phyloP scores from a whole-genome alignment of 2,329 filamentous ascomycete species.

The Gaeumannomyces sp. region DNA sequence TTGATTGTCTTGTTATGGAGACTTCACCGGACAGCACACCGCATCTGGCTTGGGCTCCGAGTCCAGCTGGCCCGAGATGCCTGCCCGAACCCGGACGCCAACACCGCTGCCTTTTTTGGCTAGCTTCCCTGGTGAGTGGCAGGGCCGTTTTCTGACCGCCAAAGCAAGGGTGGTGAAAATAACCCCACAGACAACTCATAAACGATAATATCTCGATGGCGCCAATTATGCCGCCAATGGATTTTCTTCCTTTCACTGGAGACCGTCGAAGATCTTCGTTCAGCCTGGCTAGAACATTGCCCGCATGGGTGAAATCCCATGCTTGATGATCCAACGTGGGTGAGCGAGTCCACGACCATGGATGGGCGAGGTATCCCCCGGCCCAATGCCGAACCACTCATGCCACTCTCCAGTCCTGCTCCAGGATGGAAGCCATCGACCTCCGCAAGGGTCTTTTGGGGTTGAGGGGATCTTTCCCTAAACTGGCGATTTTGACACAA shows the following conservation, averaged over 20 bases:
- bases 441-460: neutral
- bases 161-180: no score
- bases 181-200: neutral
- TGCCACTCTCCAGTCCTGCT: neutral
- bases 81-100: no score
- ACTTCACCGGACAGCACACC: no score
- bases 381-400: neutral
- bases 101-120: no score
- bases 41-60: no score
- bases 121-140: no score
- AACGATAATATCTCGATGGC: neutral
- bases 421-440: neutral
- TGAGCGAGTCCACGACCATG: neutral
- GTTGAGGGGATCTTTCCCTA: neutral
- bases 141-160: no score
- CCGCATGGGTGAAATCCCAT: neutral
- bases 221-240: neutral
- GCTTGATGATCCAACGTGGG: neutral
- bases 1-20: neutral
- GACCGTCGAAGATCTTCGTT: neutral
- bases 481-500: neutral
- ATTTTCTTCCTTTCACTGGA: neutral
- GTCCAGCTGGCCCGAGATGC: no score
- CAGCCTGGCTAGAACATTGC: neutral
- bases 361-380: neutral